Percentiles rank a stretch among this genome's conserved stretches.
Conservation (phyloP, 2,329 filamentous ascomycete species). For the Fusarium caatingaense region DNA sequence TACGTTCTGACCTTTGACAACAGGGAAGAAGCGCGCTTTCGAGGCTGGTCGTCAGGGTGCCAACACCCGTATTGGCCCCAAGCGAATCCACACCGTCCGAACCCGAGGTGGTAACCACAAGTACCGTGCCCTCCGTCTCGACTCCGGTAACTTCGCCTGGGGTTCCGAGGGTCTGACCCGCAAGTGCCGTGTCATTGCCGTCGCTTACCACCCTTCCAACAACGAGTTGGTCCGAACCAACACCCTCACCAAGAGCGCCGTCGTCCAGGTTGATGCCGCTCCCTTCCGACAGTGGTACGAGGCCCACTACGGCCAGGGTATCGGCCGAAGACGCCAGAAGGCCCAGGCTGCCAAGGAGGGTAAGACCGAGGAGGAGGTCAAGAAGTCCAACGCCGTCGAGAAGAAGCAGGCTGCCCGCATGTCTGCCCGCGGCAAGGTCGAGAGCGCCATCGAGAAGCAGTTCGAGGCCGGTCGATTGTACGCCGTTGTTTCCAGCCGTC, state of each 20-base stretch:
- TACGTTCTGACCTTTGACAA: conserved; percentile 80
- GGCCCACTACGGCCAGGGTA: conserved; percentile 93
- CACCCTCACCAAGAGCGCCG: conserved; percentile 98
- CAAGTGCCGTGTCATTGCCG: conserved; percentile 99
- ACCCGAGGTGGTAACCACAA: conserved; percentile 99
- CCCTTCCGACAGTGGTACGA: conserved; percentile 99
- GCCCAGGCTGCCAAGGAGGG: conserved; percentile 72
- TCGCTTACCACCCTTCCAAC: conserved; percentile 99
- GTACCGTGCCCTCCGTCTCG: conserved; percentile 98
- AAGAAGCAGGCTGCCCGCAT: conserved; percentile 95
- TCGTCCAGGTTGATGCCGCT: conserved; percentile 98
- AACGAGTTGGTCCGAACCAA: conserved; percentile 99
- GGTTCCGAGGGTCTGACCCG: conserved; percentile 96
- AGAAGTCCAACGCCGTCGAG: conserved; percentile 96
- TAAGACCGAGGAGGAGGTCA: conserved; percentile 74
- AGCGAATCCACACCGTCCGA: conserved; percentile 96
- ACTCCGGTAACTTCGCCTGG: conserved; percentile 99
- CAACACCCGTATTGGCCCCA: conserved; percentile 98
- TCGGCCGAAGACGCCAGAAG: conserved; percentile 92
- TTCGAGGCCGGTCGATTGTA: conserved; percentile 99
- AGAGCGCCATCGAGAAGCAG: conserved; percentile 92
- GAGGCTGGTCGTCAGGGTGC: conserved; percentile 99
- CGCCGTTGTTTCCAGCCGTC: conserved; percentile 91
- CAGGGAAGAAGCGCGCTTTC: conserved; percentile 97
- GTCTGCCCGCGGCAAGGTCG: conserved; percentile 90